phyloP scores from a whole-genome alignment of 345 rosid genomes.

The Gossypium mustelinum region DNA sequence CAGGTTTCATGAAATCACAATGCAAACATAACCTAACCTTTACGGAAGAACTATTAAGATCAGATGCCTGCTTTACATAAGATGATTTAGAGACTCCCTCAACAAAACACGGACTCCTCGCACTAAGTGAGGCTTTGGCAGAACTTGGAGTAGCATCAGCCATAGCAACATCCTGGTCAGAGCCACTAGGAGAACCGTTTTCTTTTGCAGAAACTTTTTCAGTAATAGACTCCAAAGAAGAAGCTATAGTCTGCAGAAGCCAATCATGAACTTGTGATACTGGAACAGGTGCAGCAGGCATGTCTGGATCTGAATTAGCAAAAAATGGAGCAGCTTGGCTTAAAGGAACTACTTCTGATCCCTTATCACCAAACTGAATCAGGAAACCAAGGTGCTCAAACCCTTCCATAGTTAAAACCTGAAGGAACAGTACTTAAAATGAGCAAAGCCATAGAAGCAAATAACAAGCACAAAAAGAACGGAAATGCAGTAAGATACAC shows the following conservation, averaged over 20 bases:
- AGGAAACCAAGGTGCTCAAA: slow-evolving; percentile 97
- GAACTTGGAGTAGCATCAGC: slow-evolving; percentile 80
- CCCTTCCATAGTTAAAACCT: slow-evolving; percentile 90
- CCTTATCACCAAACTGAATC: slow-evolving; percentile 89
- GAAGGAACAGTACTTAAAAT: slow-evolving; percentile 24
- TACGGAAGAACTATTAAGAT: slow-evolving; percentile 81
- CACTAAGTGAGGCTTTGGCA: slow-evolving; percentile 51
- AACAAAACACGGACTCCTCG: slow-evolving; percentile 69
- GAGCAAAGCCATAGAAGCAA: slow-evolving; percentile 13
- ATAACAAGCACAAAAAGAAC: slow-evolving; percentile 4
- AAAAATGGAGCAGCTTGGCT: slow-evolving; percentile 95
- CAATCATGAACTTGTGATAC: slow-evolving; percentile 86
- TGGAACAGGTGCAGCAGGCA: slow-evolving; percentile 97
- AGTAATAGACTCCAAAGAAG: slow-evolving; percentile 70
- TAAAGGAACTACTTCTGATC: slow-evolving; percentile 67
- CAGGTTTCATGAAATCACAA: background rate
- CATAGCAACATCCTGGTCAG: slow-evolving; percentile 93
- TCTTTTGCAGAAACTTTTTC: slow-evolving; percentile 91
- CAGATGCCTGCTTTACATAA: slow-evolving; percentile 80
- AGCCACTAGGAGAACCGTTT: slow-evolving; percentile 58
- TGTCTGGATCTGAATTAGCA: slow-evolving; percentile 98
- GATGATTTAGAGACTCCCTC: slow-evolving; percentile 96
- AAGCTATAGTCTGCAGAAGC: slow-evolving; percentile 74
- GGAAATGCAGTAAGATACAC: slow-evolving; percentile 6
- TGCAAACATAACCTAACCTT: slow-evolving; percentile 51